These are phyloP conservation scores for Russula dissimulans DNA, from an alignment of 768 basidiomycete species.

Conservation along the genomic window DNA sequence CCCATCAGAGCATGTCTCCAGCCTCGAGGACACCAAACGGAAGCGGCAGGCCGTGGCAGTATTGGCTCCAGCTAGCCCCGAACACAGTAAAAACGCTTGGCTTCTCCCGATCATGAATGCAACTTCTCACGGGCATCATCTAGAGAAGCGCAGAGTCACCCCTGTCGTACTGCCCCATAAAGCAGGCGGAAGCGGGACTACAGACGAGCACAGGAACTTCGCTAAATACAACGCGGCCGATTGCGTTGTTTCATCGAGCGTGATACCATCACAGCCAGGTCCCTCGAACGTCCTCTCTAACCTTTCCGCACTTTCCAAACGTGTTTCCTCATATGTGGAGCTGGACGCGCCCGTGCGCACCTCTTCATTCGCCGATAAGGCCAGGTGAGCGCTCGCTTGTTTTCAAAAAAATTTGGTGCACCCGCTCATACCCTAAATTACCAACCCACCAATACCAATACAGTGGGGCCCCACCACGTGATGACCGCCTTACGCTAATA, in stretches of 20 bases:
- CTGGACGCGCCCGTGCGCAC: neutral
- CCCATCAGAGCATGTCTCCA: slow-evolving; percentile 20
- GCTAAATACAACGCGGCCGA: neutral
- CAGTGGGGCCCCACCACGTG: slow-evolving; percentile 29
- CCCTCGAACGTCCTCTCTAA: slow-evolving; percentile 47
- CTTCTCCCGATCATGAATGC: neutral
- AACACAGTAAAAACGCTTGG: slow-evolving; percentile 45
- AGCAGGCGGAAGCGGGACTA: neutral
- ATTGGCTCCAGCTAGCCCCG: slow-evolving; percentile 51
- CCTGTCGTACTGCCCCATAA: neutral
- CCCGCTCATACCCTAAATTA: neutral
- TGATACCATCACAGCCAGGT: slow-evolving; percentile 26
- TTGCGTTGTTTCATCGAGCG: slow-evolving; percentile 7
- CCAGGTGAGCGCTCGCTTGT: slow-evolving; percentile 10
- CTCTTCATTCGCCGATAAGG: slow-evolving; percentile 21
- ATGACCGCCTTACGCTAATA: slow-evolving; percentile 59
- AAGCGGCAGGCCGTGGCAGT: slow-evolving; percentile 34
- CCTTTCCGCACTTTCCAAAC: slow-evolving; percentile 33
- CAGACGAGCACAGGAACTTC: neutral
- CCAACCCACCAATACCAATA: neutral
- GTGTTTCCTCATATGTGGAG: slow-evolving; percentile 5
- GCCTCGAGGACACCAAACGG: slow-evolving; percentile 36
- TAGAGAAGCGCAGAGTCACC: slow-evolving; percentile 39
- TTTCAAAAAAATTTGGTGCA: neutral
- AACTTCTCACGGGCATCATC: neutral